phyloP scores from a whole-genome alignment of 2,329 filamentous ascomycete genomes.

The Penicillium sp. region DNA sequence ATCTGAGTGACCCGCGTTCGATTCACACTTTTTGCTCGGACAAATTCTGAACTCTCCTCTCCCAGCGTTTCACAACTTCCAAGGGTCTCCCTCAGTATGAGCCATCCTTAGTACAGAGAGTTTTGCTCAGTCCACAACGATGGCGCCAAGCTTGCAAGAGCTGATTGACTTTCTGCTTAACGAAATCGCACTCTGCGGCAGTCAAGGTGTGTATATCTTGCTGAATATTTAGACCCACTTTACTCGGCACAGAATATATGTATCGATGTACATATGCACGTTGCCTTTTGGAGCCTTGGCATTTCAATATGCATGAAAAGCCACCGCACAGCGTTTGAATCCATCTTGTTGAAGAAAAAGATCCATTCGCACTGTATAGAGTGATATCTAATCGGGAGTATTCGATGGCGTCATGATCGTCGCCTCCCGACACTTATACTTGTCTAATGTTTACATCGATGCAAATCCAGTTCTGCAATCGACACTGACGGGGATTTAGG shows the following conservation, averaged over 20 bases:
- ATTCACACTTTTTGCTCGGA: slow-evolving; percentile 22
- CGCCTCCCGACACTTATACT: no score
- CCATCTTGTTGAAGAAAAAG: no score
- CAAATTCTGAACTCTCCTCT: slow-evolving; percentile 11
- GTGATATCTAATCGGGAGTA: no score
- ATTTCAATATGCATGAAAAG: not conserved
- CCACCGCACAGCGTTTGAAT: not conserved
- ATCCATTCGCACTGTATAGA: no score
- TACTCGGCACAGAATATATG: slow-evolving; percentile 9
- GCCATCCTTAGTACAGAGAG: slow-evolving; percentile 1
- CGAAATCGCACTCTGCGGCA: slow-evolving; percentile 54
- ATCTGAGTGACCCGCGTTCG: slow-evolving; percentile 24
- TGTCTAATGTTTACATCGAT: no score
- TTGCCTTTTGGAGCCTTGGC: not conserved
- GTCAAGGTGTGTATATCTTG: slow-evolving; percentile 47
- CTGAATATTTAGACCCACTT: slow-evolving; percentile 17
- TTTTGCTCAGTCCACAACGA: slow-evolving; percentile 19
- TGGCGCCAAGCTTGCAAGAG: slow-evolving; percentile 49
- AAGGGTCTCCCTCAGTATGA: not conserved
- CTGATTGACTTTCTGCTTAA: slow-evolving; percentile 54
- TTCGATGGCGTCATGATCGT: no score
- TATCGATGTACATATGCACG: not conserved
- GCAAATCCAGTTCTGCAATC: not conserved
- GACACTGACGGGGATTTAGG: slow-evolving; percentile 26
- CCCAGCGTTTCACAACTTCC: not conserved